These are phyloP conservation scores for Orbilia blumenaviensis DNA, from an alignment of 2,329 filamentous ascomycete species.

Conservation along the genomic window DNA sequence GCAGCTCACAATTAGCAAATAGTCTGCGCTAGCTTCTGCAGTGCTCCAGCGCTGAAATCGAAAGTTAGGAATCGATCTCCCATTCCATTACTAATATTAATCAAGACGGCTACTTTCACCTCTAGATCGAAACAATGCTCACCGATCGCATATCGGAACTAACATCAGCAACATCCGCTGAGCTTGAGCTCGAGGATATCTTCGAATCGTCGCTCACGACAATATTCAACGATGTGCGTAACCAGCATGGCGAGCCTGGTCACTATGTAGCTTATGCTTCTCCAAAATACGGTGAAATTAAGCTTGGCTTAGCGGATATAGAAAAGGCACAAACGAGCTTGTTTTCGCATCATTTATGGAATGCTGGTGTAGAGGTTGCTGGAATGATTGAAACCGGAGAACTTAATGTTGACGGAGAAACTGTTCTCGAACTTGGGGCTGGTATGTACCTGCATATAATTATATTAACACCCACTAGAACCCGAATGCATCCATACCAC, in stretches of 20 bases:
- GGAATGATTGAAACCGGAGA: slow-evolving; percentile 56
- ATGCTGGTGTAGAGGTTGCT: slow-evolving; percentile 62
- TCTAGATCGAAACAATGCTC: slow-evolving; percentile 23
- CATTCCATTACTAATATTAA: neutral
- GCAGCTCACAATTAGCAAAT: slow-evolving; percentile 10
- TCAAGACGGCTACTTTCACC: neutral
- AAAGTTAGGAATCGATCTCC: neutral
- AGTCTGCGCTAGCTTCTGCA: neutral
- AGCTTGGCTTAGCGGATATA: slow-evolving; percentile 56
- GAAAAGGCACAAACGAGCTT: slow-evolving; percentile 61
- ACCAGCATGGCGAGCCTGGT: slow-evolving; percentile 59
- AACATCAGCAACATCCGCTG: neutral
- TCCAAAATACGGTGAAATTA: slow-evolving; percentile 57
- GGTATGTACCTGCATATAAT: too few relatives aligned
- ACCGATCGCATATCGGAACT: slow-evolving; percentile 35
- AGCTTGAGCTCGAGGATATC: slow-evolving; percentile 24
- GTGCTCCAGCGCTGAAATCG: too few relatives aligned
- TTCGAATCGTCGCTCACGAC: slow-evolving; percentile 56
- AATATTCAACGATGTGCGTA: slow-evolving; percentile 57
- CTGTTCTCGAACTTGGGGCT: slow-evolving; percentile 73
- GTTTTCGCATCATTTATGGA: slow-evolving; percentile 80
- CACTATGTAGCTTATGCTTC: slow-evolving; percentile 57
- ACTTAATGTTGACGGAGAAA: slow-evolving; percentile 66
- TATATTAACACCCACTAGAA: too few relatives aligned
- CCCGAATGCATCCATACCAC: slow-evolving; percentile 57